phyloP scores from a whole-genome alignment of 129 eudicot genomes.

The Heracleum sosnowskyi region DNA sequence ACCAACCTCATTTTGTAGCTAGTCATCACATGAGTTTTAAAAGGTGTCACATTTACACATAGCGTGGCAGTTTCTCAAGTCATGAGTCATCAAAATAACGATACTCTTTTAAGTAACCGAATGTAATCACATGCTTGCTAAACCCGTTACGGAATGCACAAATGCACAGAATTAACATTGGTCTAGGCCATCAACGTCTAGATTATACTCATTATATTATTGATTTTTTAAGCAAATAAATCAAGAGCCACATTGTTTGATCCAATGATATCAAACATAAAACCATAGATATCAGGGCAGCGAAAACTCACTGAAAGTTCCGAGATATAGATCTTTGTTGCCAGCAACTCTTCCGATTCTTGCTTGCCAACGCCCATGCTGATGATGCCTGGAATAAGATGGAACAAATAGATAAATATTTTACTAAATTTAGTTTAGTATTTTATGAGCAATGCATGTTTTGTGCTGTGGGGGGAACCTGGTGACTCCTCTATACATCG shows the following conservation, averaged over 20 bases:
- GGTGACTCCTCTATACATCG: slow-evolving; percentile 90
- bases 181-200: background rate
- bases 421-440: background rate
- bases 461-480: slow-evolving; percentile 26
- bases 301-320: slow-evolving; percentile 70
- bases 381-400: slow-evolving; percentile 56
- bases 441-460: background rate
- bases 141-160: background rate
- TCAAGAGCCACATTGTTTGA: background rate
- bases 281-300: background rate
- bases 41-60: background rate
- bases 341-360: slow-evolving; percentile 94
- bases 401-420: background rate
- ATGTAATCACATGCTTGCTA: background rate
- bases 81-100: background rate
- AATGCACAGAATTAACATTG: background rate
- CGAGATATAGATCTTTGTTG: slow-evolving; percentile 88
- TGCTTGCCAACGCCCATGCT: slow-evolving; percentile 94
- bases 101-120: background rate
- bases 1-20: background rate
- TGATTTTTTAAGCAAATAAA: background rate
- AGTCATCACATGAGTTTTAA: background rate
- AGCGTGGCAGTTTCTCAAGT: background rate
- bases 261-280: background rate
- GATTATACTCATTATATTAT: background rate